These are phyloP conservation scores for Dactylella cylindrospora DNA, from an alignment of 2,329 filamentous ascomycete species.

Conservation along the genomic window DNA sequence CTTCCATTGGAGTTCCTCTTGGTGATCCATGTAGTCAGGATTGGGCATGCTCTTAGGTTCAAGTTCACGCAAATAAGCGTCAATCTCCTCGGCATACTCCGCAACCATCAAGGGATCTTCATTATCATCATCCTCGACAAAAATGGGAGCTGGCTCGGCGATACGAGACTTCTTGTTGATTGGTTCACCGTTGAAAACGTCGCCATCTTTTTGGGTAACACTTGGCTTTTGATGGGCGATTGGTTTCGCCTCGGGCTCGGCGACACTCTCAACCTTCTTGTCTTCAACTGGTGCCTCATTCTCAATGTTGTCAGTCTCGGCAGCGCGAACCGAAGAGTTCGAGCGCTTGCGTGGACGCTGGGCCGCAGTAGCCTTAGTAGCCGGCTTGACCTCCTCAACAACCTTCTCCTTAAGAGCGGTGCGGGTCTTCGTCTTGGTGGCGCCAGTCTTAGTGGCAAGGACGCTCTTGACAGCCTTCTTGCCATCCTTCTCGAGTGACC, in stretches of 20 bases:
- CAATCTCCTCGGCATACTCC: slow-evolving; percentile 95
- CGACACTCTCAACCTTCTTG: slow-evolving; percentile 50
- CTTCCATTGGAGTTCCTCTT: slow-evolving; percentile 96
- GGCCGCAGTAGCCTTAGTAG: slow-evolving; percentile 50
- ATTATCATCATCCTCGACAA: slow-evolving; percentile 82
- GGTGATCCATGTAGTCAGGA: slow-evolving; percentile 90
- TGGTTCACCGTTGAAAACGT: slow-evolving; percentile 37
- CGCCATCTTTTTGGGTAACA: slow-evolving; percentile 23
- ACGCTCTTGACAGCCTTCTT: slow-evolving; percentile 61
- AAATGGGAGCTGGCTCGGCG: slow-evolving; percentile 52
- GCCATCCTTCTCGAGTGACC: slow-evolving; percentile 66
- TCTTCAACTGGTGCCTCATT: slow-evolving; percentile 46
- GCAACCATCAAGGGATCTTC: slow-evolving; percentile 97
- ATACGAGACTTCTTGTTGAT: slow-evolving; percentile 33
- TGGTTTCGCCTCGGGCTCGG: slow-evolving; percentile 45
- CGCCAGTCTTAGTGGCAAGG: slow-evolving; percentile 74
- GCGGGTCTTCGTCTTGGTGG: slow-evolving; percentile 51
- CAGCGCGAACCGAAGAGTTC: slow-evolving; percentile 26
- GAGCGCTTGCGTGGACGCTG: slow-evolving; percentile 47
- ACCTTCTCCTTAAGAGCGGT: slow-evolving; percentile 60
- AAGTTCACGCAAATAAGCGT: slow-evolving; percentile 87
- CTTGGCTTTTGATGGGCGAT: slow-evolving; percentile 17
- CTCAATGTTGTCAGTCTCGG: slow-evolving; percentile 46
- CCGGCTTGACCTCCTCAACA: slow-evolving; percentile 58
- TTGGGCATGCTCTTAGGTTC: slow-evolving; percentile 82